Conservation (phyloP, 441 rosid species). For the Bocquillonia castaneifolia region DNA sequence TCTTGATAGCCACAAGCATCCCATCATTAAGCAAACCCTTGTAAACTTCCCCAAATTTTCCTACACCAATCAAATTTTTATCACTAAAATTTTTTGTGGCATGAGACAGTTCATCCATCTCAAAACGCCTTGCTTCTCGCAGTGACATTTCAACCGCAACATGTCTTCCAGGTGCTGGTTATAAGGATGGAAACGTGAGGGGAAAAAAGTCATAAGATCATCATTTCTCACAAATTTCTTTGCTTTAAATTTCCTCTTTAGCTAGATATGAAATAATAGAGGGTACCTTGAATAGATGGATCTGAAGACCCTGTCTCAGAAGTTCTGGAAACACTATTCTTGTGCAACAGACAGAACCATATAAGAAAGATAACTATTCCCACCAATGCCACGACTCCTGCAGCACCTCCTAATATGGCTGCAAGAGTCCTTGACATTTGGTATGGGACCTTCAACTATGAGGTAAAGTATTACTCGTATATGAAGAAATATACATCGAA, state of each 20-base stretch:
- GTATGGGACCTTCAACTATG: conserved; percentile 48
- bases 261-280: conserved; percentile 5
- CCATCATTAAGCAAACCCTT: conserved; percentile 61
- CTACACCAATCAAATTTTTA: conserved; percentile 46
- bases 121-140: conserved; percentile 39
- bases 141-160: conserved; percentile 39
- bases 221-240: background rate
- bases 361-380: conserved; percentile 31
- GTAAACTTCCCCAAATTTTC: conserved; percentile 55
- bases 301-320: conserved; percentile 58
- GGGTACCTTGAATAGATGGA: conserved; percentile 44
- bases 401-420: conserved; percentile 73
- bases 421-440: conserved; percentile 87
- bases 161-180: conserved; percentile 43
- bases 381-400: conserved; percentile 44
- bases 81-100: conserved; percentile 52
- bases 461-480: conserved; percentile 14
- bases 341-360: conserved; percentile 47
- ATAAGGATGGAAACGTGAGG: conserved; percentile 2
- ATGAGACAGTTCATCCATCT: conserved; percentile 47
- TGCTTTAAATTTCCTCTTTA: background rate
- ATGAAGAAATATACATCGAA: conserved; percentile 32
- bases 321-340: conserved; percentile 26
- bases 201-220: background rate
- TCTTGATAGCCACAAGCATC: conserved; percentile 54